Percentiles rank a stretch among this genome's conserved stretches.
phyloP scores from a whole-genome alignment of 179 eudicot genomes.

The Actinidia chinensis region DNA sequence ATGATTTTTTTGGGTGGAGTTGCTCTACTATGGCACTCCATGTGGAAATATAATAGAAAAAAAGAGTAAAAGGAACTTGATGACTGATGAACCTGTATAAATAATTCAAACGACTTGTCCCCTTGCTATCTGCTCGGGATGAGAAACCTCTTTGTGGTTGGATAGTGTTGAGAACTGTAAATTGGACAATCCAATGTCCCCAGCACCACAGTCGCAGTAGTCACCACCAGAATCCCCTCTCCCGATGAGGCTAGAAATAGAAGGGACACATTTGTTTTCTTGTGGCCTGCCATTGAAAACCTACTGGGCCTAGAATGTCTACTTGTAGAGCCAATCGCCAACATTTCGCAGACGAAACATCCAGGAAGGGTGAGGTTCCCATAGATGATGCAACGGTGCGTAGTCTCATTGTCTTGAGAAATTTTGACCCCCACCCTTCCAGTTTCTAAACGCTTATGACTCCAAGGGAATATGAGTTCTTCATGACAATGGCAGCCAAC shows the following conservation, averaged over 20 bases:
- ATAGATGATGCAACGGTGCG: conserved; percentile 21
- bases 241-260: conserved; percentile 54
- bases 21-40: too few species aligned
- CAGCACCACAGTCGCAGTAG: conserved; percentile 88
- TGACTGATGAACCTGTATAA: conserved; percentile 54
- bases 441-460: conserved; percentile 26
- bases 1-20: too few species aligned
- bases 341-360: conserved; percentile 24
- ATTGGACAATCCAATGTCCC: conserved; percentile 91
- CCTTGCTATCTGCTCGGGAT: conserved; percentile 30
- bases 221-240: conserved; percentile 67
- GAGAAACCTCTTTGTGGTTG: conserved; percentile 33
- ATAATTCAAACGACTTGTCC: conserved; percentile 56
- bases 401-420: conserved; percentile 55
- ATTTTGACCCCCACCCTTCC: conserved; percentile 96
- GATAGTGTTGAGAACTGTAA: conserved; percentile 47
- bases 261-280: conserved; percentile 48
- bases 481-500: conserved; percentile 74
- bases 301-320: conserved; percentile 64
- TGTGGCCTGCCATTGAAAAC: conserved; percentile 73
- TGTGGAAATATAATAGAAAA: not conserved
- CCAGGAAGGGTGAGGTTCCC: conserved; percentile 29
- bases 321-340: conserved; percentile 46
- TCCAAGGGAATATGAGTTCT: conserved; percentile 37
- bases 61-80: conserved; percentile 8